These are phyloP conservation scores for Gelatoporia subvermispora DNA, from an alignment of 768 basidiomycete genomes.

Conservation along the genomic window DNA sequence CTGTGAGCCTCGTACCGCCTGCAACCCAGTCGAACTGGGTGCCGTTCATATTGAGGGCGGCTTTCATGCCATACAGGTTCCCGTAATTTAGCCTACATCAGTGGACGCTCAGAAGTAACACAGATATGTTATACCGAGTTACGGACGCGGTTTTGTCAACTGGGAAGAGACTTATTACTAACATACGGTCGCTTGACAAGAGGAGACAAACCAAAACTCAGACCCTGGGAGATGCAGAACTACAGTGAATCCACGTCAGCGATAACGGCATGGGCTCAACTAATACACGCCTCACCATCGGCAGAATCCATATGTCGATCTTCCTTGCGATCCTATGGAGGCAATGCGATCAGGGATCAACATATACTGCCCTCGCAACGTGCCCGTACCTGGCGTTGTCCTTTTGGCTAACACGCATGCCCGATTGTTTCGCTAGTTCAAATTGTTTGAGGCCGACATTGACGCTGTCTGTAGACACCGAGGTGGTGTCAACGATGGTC, in stretches of 20 bases:
- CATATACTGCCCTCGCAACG: too few relatives aligned
- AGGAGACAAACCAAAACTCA: conserved; percentile 15
- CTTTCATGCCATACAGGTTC: conserved; percentile 27
- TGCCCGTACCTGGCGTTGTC: conserved; percentile 3
- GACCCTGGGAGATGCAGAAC: conserved; percentile 26
- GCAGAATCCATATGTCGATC: conserved; percentile 26
- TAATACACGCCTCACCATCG: conserved; percentile 5
- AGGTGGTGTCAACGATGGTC: too few relatives aligned
- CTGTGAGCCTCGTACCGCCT: conserved; percentile 4
- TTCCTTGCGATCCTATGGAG: conserved; percentile 14
- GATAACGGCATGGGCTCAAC: neutral
- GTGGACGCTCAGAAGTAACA: too few relatives aligned
- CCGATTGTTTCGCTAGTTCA: conserved; percentile 9
- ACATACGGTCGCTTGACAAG: too few relatives aligned
- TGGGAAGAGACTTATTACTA: neutral
- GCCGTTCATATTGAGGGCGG: conserved; percentile 9
- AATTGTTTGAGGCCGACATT: conserved; percentile 14
- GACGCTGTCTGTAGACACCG: too few relatives aligned
- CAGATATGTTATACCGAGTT: neutral
- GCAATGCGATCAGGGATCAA: too few relatives aligned
- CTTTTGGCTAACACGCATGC: conserved; percentile 5
- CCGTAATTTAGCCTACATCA: conserved; percentile 22
- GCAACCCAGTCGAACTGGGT: conserved; percentile 15
- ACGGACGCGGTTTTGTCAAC: conserved; percentile 29
- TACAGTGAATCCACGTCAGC: neutral